phyloP scores from a whole-genome alignment of 2,329 filamentous ascomycete genomes.

The Delphinella strobiligena region DNA sequence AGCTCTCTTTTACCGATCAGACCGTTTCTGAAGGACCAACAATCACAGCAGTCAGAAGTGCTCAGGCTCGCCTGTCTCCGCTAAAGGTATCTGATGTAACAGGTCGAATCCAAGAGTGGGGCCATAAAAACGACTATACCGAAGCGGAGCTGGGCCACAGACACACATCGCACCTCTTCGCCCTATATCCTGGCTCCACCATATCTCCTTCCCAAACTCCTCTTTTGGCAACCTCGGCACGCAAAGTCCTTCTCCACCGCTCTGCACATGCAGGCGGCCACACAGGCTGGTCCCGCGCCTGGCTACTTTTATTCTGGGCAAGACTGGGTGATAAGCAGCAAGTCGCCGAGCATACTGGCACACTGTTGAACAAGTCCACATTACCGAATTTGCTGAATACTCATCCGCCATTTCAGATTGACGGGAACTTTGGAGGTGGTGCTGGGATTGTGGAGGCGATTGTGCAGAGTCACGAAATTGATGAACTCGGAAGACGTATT shows the following conservation, averaged over 20 bases:
- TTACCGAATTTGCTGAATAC: neutral
- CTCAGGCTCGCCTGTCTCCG: neutral
- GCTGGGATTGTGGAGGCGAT: neutral
- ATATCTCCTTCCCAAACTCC: slow-evolving; percentile 1
- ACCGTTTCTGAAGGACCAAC: neutral
- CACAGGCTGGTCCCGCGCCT: neutral
- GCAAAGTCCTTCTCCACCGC: neutral
- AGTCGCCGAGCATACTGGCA: neutral
- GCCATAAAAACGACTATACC: neutral
- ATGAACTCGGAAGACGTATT: neutral
- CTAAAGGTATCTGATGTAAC: neutral
- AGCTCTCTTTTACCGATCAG: no score
- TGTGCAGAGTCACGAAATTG: slow-evolving; percentile 4
- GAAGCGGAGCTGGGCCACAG: neutral
- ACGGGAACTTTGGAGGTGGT: slow-evolving; percentile 2
- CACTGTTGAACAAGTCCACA: neutral
- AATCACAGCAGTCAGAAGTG: neutral
- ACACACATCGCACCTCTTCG: neutral
- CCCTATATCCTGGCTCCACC: neutral
- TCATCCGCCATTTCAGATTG: slow-evolving; percentile 3
- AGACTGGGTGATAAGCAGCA: neutral
- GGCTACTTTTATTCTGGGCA: neutral
- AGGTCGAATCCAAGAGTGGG: slow-evolving; percentile 4
- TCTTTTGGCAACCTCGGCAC: neutral
- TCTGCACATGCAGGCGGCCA: slow-evolving; percentile 1